These are phyloP conservation scores for Mycosarcoma maydis DNA, from an alignment of 1,284 basidiomycete species.

Conservation along the genomic window DNA sequence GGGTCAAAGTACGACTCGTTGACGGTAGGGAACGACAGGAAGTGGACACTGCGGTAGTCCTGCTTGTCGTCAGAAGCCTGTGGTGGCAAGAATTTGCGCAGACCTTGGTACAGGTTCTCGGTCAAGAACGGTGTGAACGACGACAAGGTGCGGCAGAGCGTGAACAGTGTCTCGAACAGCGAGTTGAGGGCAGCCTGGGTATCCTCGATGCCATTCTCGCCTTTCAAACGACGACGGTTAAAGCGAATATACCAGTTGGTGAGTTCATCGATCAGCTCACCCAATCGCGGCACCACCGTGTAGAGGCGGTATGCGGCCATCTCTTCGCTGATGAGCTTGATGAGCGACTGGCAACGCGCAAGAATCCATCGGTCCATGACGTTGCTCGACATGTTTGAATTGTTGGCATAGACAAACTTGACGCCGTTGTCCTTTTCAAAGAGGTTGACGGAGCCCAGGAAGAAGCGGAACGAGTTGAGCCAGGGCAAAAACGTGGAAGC, in stretches of 20 bases:
- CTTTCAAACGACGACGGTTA: slow-evolving; percentile 94
- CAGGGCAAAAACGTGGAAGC: slow-evolving; percentile 96
- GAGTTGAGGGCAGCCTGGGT: slow-evolving; percentile 91
- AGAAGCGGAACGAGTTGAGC: slow-evolving; percentile 99
- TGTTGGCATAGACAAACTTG: slow-evolving; percentile 86
- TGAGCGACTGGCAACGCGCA: slow-evolving; percentile 94
- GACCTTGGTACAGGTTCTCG: slow-evolving; percentile 93
- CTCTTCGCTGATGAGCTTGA: slow-evolving; percentile 88
- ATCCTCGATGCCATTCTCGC: slow-evolving; percentile 89
- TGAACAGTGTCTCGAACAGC: slow-evolving; percentile 93
- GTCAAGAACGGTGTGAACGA: slow-evolving; percentile 98
- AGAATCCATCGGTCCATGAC: slow-evolving; percentile 99
- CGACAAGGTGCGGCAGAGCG: slow-evolving; percentile 93
- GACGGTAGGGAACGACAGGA: slow-evolving; percentile 90
- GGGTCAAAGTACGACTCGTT: slow-evolving; percentile 95
- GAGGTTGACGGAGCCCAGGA: slow-evolving; percentile 91
- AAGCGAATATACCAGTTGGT: slow-evolving; percentile 99
- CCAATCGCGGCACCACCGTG: slow-evolving; percentile 92
- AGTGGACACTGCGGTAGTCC: slow-evolving; percentile 93
- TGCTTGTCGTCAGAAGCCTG: slow-evolving; percentile 70
- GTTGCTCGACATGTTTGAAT: slow-evolving; percentile 85
- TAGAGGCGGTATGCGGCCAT: slow-evolving; percentile 98
- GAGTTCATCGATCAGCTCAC: slow-evolving; percentile 92
- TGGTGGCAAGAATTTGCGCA: slow-evolving; percentile 78
- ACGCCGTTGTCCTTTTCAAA: slow-evolving; percentile 83